Evolutionary conservation across 306 rosid genomes (phyloP).

Genomic region (Prunus davidiana): DNA sequence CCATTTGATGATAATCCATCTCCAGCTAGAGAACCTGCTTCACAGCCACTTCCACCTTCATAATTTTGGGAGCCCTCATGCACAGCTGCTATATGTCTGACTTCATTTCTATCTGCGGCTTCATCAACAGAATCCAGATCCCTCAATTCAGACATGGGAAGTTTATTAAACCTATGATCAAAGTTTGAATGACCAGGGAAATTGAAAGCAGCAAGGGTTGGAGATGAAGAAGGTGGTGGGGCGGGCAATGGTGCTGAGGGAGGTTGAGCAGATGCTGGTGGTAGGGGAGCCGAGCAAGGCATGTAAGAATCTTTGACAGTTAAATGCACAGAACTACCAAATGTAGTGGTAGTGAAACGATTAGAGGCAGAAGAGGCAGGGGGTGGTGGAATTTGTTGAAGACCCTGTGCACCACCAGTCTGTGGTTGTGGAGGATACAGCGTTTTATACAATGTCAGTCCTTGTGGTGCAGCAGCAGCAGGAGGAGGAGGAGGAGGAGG

Average conservation of each 20-base stretch:
- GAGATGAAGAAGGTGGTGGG: conserved; percentile 20
- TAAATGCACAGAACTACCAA: conserved; percentile 33
- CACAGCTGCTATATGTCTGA: conserved; percentile 22
- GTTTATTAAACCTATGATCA: conserved; percentile 10
- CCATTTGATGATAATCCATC: conserved; percentile 19
- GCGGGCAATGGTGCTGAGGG: conserved; percentile 50
- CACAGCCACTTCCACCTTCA: conserved; percentile 35
- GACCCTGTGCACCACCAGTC: conserved; percentile 39
- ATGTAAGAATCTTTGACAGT: conserved; percentile 39
- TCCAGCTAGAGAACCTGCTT: conserved; percentile 24
- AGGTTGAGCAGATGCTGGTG: conserved; percentile 45
- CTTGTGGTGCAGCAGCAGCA: too few relatives aligned
- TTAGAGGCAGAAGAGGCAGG: conserved; percentile 38
- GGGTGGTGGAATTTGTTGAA: conserved; percentile 36
- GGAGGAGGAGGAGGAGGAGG: too few relatives aligned
- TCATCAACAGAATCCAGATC: conserved; percentile 25
- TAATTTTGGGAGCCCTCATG: conserved; percentile 22
- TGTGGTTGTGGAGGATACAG: conserved; percentile 30
- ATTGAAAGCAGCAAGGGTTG: conserved; percentile 8
- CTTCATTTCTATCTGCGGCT: conserved; percentile 21
- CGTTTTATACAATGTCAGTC: conserved; percentile 25
- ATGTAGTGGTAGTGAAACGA: conserved; percentile 26
- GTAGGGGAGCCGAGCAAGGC: conserved; percentile 37
- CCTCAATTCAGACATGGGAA: conserved; percentile 22
- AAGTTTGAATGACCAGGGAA: background rate